Percentiles rank a stretch among this genome's conserved stretches.
Evolutionary conservation across 345 rosid genomes (phyloP).

Genomic region (Jatropha curcas): DNA sequence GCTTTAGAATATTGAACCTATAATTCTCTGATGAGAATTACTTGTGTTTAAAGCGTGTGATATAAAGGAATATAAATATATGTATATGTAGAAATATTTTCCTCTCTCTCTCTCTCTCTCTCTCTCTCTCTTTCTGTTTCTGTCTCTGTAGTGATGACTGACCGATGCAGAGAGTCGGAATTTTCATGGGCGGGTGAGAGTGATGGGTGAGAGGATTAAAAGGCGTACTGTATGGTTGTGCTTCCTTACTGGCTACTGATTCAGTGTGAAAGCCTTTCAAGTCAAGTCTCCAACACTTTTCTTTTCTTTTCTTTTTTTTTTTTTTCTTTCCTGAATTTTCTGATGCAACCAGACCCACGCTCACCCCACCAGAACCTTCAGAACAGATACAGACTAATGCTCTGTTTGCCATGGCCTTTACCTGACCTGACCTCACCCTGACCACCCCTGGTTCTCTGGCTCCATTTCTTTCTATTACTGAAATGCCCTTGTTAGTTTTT

Average conservation of each 20-base stretch:
- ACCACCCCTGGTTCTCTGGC: background rate
- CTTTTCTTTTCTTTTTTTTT: too few relatives aligned
- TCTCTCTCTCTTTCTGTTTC: background rate
- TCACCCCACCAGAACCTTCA: constrained; percentile 33
- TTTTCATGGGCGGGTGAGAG: background rate
- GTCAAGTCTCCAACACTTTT: constrained; percentile 22
- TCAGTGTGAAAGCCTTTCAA: constrained; percentile 17
- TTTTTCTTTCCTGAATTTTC: too few relatives aligned
- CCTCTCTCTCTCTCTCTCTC: background rate
- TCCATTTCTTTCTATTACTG: background rate
- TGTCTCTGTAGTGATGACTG: constrained; percentile 13
- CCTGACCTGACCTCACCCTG: background rate
- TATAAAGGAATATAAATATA: background rate
- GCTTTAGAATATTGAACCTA: background rate
- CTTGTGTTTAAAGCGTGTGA: background rate
- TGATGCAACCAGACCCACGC: constrained; percentile 24
- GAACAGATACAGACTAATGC: constrained; percentile 13
- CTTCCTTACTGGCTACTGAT: constrained; percentile 5
- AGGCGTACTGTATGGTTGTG: background rate
- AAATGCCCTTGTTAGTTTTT: background rate
- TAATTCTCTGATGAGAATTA: constrained; percentile 4
- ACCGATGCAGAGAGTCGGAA: constrained; percentile 16
- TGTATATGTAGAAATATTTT: background rate
- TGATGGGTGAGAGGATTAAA: constrained; percentile 7
- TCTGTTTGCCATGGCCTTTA: background rate